These are phyloP conservation scores for Inonotus hispidus DNA, from an alignment of 1,284 basidiomycete species.

Conservation along the genomic window DNA sequence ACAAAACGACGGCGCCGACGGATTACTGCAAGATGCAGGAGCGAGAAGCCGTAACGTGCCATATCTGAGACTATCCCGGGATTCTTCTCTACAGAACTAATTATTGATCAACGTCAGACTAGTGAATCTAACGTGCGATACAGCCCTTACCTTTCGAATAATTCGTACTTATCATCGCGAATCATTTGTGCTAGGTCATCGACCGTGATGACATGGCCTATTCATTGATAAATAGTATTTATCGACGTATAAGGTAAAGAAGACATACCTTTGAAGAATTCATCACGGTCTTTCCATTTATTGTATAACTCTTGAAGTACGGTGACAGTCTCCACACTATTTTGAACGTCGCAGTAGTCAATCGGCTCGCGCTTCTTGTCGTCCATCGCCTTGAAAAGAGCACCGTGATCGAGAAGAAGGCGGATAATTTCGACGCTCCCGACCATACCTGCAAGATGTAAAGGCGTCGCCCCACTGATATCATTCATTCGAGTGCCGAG, in stretches of 20 bases:
- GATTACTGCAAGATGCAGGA: slow-evolving; percentile 10
- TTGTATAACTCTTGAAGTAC: not conserved
- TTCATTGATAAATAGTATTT: not conserved
- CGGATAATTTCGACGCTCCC: slow-evolving; percentile 4
- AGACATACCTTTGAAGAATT: not conserved
- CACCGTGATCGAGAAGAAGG: not conserved
- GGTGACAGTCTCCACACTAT: not conserved
- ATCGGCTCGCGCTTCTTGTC: not conserved
- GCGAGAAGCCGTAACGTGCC: slow-evolving; percentile 1
- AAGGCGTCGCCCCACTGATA: slow-evolving; percentile 1
- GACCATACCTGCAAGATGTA: slow-evolving; percentile 13
- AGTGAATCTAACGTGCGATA: not conserved
- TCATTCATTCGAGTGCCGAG: not conserved
- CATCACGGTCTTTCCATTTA: not conserved
- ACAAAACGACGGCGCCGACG: slow-evolving; percentile 5
- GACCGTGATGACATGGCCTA: not conserved
- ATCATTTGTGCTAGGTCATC: not conserved
- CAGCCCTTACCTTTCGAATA: not conserved
- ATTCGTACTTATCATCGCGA: not conserved
- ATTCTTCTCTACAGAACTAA: not conserved
- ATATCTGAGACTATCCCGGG: not conserved
- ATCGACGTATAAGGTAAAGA: not conserved
- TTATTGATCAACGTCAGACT: not conserved
- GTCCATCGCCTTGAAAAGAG: not conserved
- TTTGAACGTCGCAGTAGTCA: slow-evolving; percentile 4